phyloP scores from a whole-genome alignment of 163 green algal species.

The Picocystis sp. region DNA sequence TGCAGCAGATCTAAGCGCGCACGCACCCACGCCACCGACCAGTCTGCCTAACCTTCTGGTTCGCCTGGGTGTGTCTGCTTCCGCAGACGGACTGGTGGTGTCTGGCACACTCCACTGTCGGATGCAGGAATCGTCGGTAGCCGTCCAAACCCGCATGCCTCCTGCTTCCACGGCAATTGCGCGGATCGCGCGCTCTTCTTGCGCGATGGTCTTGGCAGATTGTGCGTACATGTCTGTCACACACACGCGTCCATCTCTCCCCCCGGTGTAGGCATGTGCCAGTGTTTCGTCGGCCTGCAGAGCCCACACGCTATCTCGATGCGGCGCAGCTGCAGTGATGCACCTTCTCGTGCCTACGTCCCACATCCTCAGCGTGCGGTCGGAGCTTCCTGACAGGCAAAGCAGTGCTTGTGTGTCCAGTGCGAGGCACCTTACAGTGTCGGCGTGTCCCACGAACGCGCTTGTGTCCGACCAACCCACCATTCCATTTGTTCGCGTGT shows the following conservation, averaged over 20 bases:
- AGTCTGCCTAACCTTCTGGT: too few relatives aligned
- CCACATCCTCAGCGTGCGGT: conserved; percentile 49
- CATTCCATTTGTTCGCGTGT: conserved; percentile 30
- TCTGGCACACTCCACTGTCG: neutral
- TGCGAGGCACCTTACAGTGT: conserved; percentile 48
- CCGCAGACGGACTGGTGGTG: neutral
- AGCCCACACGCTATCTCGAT: conserved; percentile 73
- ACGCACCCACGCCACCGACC: too few relatives aligned
- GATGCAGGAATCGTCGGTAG: conserved; percentile 2
- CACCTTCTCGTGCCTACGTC: conserved; percentile 74
- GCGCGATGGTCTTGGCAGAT: neutral
- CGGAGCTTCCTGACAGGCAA: conserved; percentile 7
- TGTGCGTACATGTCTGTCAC: conserved; percentile 6
- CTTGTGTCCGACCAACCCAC: conserved; percentile 15
- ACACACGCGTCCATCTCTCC: conserved; percentile 37
- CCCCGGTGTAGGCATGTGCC: conserved; percentile 46
- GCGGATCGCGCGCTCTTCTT: neutral
- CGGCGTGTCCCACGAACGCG: conserved; percentile 55
- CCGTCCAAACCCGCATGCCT: neutral
- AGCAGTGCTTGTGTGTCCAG: conserved; percentile 11
- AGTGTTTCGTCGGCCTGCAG: conserved; percentile 33
- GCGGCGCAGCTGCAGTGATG: conserved; percentile 55
- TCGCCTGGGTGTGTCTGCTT: neutral
- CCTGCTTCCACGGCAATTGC: neutral
- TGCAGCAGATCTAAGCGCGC: too few relatives aligned